A percentile compares a stretch with the other conserved stretches of the same genome.
These are phyloP conservation scores for Fusarium luffae DNA, from an alignment of 2,329 filamentous ascomycete genomes.

Conservation along the genomic window DNA sequence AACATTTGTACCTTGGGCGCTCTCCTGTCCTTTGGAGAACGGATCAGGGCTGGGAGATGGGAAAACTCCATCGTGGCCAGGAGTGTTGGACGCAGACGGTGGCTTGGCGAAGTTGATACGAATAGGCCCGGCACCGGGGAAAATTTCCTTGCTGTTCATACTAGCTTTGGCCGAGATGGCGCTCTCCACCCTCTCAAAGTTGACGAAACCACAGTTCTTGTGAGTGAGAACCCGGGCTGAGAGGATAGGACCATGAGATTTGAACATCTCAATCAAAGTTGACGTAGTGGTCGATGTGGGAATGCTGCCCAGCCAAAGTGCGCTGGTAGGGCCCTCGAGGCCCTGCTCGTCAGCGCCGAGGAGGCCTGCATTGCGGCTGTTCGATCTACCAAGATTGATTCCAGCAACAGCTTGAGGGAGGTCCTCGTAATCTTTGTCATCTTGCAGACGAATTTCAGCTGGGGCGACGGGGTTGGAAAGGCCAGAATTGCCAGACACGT, in stretches of 20 bases:
- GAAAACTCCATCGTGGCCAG: conserved; percentile 87
- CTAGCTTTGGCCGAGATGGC: conserved; percentile 87
- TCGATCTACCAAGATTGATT: conserved; percentile 76
- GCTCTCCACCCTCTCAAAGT: conserved; percentile 92
- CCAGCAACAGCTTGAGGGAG: conserved; percentile 84
- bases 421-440: conserved; percentile 82
- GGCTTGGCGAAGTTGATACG: conserved; percentile 98
- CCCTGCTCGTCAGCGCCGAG: conserved; percentile 81
- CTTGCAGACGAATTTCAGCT: conserved; percentile 77
- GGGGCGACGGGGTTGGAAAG: conserved; percentile 81
- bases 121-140: conserved; percentile 93
- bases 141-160: conserved; percentile 97
- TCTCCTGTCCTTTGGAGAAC: conserved; percentile 69
- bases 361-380: conserved; percentile 73
- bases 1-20: conserved; percentile 46
- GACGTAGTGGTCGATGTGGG: conserved; percentile 96
- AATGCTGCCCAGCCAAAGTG: conserved; percentile 97
- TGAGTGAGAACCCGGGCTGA: conserved; percentile 94
- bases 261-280: conserved; percentile 94
- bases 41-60: conserved; percentile 93
- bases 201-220: conserved; percentile 99
- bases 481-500: conserved; percentile 75
- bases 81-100: conserved; percentile 87
- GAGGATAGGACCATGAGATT: conserved; percentile 88
- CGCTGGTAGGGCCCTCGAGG: conserved; percentile 89